These are phyloP conservation scores for Coemansia sp. DNA, from an alignment of 192 early-diverging fungal species.

Conservation along the genomic window DNA sequence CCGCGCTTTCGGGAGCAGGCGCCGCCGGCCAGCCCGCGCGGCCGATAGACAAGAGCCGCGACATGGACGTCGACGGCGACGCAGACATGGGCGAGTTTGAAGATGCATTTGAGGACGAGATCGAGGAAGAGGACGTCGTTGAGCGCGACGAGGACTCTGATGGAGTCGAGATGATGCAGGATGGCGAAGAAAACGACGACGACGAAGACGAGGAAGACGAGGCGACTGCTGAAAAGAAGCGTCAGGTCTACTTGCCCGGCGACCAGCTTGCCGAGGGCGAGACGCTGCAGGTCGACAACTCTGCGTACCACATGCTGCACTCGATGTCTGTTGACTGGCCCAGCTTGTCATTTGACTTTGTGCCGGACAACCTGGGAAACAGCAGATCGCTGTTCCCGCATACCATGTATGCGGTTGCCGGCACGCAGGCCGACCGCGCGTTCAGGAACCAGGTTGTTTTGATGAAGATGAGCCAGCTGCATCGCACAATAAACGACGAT, in stretches of 20 bases:
- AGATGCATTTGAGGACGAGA: slow-evolving; percentile 90
- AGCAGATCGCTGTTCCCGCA: slow-evolving; percentile 82
- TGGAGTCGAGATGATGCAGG: slow-evolving; percentile 52
- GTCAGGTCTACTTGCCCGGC: slow-evolving; percentile 86
- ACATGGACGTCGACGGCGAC: slow-evolving; percentile 47
- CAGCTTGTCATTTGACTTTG: slow-evolving; percentile 93
- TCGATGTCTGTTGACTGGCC: slow-evolving; percentile 90
- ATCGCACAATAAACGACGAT: slow-evolving; percentile 91
- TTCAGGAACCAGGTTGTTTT: slow-evolving; percentile 88
- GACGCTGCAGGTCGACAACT: slow-evolving; percentile 89
- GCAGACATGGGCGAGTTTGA: slow-evolving; percentile 66
- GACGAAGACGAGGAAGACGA: slow-evolving; percentile 62
- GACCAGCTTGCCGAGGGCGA: slow-evolving; percentile 81
- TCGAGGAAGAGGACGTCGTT: slow-evolving; percentile 69
- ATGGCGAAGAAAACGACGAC: slow-evolving; percentile 36
- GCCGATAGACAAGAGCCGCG: slow-evolving; percentile 15
- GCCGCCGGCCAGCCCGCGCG: slow-evolving; percentile 21
- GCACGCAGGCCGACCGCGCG: slow-evolving; percentile 81
- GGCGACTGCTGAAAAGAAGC: slow-evolving; percentile 58
- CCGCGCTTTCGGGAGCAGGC: slow-evolving; percentile 22
- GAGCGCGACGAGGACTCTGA: slow-evolving; percentile 63
- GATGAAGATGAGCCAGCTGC: slow-evolving; percentile 93
- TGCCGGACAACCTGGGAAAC: slow-evolving; percentile 80
- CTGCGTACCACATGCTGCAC: slow-evolving; percentile 97
- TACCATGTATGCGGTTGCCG: slow-evolving; percentile 90